These are phyloP conservation scores for Forsythia viridissima DNA, from an alignment of 257 asterid species.

Conservation along the genomic window DNA sequence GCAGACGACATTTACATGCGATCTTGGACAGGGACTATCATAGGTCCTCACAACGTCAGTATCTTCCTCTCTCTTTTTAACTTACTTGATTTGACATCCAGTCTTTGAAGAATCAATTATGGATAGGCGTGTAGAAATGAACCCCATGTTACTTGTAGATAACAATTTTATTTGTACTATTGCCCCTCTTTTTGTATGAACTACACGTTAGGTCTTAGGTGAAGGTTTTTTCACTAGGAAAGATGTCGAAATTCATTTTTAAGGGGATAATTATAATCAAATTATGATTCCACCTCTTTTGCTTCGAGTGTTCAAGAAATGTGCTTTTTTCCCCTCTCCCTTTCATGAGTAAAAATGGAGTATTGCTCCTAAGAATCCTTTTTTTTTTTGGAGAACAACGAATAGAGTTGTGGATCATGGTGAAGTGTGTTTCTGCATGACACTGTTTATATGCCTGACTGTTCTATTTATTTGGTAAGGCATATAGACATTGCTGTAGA, in stretches of 20 bases:
- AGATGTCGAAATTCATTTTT: constrained; percentile 1
- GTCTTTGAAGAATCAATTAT: neutral
- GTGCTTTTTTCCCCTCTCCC: neutral
- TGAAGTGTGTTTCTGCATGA: neutral
- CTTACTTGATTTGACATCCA: neutral
- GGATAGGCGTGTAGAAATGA: neutral
- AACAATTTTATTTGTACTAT: neutral
- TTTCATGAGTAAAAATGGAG: neutral
- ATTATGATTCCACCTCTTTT: neutral
- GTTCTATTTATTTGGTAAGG: neutral
- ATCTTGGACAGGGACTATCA: constrained; percentile 84
- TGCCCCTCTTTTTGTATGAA: neutral
- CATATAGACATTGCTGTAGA: neutral
- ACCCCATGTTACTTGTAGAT: neutral
- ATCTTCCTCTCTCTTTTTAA: neutral
- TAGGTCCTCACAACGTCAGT: constrained; percentile 82
- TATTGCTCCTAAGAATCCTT: neutral
- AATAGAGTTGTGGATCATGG: neutral
- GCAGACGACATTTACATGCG: constrained; percentile 88
- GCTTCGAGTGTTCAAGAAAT: neutral
- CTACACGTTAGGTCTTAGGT: neutral
- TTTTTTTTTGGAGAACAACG: neutral
- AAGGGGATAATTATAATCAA: neutral
- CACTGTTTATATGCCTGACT: neutral
- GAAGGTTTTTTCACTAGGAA: neutral